A percentile compares a stretch with the other conserved stretches of the same genome.
phyloP scores from a whole-genome alignment of 2,329 filamentous ascomycete species.

The Fusarium nanum region DNA sequence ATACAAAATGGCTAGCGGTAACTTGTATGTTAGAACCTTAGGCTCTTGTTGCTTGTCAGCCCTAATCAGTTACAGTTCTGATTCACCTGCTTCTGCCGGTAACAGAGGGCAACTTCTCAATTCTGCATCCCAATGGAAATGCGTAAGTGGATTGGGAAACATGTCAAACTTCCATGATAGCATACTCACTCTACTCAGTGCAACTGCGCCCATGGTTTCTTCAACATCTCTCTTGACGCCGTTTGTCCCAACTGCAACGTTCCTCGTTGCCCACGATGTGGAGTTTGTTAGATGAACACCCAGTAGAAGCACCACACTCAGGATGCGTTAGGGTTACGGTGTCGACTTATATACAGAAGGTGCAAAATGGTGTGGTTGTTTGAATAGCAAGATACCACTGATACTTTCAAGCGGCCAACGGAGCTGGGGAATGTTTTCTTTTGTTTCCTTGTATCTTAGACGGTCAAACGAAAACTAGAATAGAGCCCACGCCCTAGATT shows the following conservation, averaged over 20 bases:
- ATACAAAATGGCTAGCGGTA: slow-evolving; percentile 6
- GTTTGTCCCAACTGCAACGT: not conserved
- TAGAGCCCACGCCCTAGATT: slow-evolving; percentile 4
- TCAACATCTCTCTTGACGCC: not conserved
- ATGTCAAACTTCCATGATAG: not conserved
- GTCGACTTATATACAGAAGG: not conserved
- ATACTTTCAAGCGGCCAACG: not conserved
- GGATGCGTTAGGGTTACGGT: not conserved
- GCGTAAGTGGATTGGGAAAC: not conserved
- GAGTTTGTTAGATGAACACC: slow-evolving; percentile 14
- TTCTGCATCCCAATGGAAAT: slow-evolving; percentile 3
- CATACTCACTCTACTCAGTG: slow-evolving; percentile 8
- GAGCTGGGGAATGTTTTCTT: not conserved
- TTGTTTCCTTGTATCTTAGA: not conserved
- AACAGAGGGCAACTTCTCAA: slow-evolving; percentile 8
- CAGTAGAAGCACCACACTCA: accelerated
- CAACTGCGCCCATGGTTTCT: slow-evolving; percentile 6
- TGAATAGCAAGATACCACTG: not conserved
- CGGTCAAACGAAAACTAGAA: slow-evolving; percentile 13
- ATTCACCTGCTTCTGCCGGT: not conserved
- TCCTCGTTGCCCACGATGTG: slow-evolving; percentile 38
- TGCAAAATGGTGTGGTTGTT: not conserved
- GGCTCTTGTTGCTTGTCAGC: not conserved
- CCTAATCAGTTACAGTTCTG: slow-evolving; percentile 5
- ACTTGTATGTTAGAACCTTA: slow-evolving; percentile 2